Evolutionary conservation across 441 rosid species (phyloP).

Genomic region (Populus tomentosa): DNA sequence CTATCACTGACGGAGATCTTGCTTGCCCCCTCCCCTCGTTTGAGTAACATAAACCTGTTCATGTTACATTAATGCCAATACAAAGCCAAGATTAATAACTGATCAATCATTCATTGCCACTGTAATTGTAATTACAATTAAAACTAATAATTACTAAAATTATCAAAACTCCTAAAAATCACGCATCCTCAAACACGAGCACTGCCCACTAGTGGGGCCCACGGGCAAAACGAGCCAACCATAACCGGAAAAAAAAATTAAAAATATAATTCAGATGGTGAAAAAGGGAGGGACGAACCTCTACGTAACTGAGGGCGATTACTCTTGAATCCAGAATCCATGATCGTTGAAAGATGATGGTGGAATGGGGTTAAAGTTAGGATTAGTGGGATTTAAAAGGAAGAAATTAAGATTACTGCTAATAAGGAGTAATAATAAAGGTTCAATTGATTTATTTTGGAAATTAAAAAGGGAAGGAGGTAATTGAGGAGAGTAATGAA

Average conservation of each 20-base stretch:
- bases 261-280: background rate
- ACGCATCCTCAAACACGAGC: no score
- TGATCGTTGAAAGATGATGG: slow-evolving; percentile 20
- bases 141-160: no score
- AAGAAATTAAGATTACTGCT: background rate
- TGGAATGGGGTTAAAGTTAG: slow-evolving; percentile 6
- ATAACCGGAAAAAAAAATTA: background rate
- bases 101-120: background rate
- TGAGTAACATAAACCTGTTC: slow-evolving; percentile 45
- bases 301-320: slow-evolving; percentile 53
- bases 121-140: no score
- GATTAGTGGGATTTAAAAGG: slow-evolving; percentile 9
- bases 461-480: slow-evolving; percentile 43
- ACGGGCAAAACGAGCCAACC: no score
- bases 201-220: no score
- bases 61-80: background rate
- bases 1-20: slow-evolving; percentile 67
- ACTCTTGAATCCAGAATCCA: slow-evolving; percentile 64
- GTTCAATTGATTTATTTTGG: slow-evolving; percentile 34
- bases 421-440: slow-evolving; percentile 12
- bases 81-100: background rate
- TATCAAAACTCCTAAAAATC: no score
- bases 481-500: slow-evolving; percentile 68
- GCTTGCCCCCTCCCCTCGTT: slow-evolving; percentile 40
- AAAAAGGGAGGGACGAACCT: slow-evolving; percentile 34